Base-by-base conservation (phyloP, 805 yeast genomes). In the Lipomyces starkeyi region DNA sequence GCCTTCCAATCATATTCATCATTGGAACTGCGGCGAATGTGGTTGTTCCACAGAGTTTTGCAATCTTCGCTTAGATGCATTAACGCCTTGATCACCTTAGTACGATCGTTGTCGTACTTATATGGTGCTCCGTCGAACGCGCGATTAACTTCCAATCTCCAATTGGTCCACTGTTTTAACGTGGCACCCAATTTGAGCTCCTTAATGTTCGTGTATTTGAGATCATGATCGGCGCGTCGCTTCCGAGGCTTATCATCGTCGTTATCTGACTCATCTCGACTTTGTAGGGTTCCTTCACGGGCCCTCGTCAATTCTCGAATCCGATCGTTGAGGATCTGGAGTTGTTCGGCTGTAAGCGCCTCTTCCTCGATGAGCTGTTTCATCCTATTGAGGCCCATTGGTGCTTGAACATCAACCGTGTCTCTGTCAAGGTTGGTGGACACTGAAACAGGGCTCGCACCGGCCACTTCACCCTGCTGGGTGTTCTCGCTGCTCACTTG, bases 141-240 rank as follows among this genome's bases (percentile, higher is more conserved):
- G 11, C 3, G 37, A 47, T 47, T 47, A 8, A 47, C 4, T 8
- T 47, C 53, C 17, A 47, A 13, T 3, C 22, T 9, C 53, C 53
- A 47, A 47, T 47, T 47, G n/a, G 22, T 47, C 53, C 53, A 47
- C 53, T 47, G 53, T 14, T 47, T 47, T 20, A 47, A 20, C 22
- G 7, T 47, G 22, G 53, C 53, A 1, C 53, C 53, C 53, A 47
- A 47, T 47, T 47, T 47, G n/a, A 47, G 53, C 1, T 47, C 53
- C 53, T 47, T 47, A 14, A 47, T 47, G 22, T 47, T 47, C 8
- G 7, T 4, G 7, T 47, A 47, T 4, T 47, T 47, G 53, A 47
- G 53, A 20, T 47, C 53, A 47, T 47, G 53, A 47, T 47, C 53
- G 7, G 53, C 53, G 17, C 53, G 53, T 47, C 53, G 53, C 17